These are phyloP conservation scores for Eucalyptus pauciflora DNA, from an alignment of 345 rosid genomes.

Conservation along the genomic window DNA sequence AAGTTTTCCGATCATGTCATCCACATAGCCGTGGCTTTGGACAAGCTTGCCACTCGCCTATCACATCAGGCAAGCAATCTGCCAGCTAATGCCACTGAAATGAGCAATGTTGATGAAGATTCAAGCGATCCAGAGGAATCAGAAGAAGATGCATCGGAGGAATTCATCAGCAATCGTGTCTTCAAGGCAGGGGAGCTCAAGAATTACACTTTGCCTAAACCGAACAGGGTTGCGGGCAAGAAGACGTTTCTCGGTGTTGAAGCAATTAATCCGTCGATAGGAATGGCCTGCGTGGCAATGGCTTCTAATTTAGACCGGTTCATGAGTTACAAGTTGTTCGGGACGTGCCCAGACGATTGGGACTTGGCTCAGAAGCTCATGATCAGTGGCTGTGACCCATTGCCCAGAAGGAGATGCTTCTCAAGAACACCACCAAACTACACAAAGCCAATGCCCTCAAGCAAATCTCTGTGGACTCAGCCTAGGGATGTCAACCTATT, in stretches of 20 bases:
- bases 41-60: conserved; percentile 24
- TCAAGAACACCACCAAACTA: conserved; percentile 26
- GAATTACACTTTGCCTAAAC: conserved; percentile 27
- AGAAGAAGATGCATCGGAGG: conserved; percentile 7
- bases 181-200: conserved; percentile 31
- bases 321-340: conserved; percentile 28
- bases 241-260: conserved; percentile 39
- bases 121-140: conserved; percentile 14
- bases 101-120: conserved; percentile 17
- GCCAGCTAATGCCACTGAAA: neutral
- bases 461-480: conserved; percentile 32
- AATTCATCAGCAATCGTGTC: neutral
- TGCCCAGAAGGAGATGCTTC: conserved; percentile 49
- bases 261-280: conserved; percentile 29
- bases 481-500: conserved; percentile 23
- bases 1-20: conserved; percentile 36
- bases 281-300: conserved; percentile 15
- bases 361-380: conserved; percentile 41
- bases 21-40: conserved; percentile 24
- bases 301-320: conserved; percentile 17
- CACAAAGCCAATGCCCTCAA: conserved; percentile 12
- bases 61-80: neutral
- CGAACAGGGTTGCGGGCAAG: conserved; percentile 21
- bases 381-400: conserved; percentile 31
- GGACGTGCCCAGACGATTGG: conserved; percentile 35